A percentile compares a stretch with the other conserved stretches of the same genome.
Conservation (phyloP, 768 basidiomycete species). For the Paxillus involutus region DNA sequence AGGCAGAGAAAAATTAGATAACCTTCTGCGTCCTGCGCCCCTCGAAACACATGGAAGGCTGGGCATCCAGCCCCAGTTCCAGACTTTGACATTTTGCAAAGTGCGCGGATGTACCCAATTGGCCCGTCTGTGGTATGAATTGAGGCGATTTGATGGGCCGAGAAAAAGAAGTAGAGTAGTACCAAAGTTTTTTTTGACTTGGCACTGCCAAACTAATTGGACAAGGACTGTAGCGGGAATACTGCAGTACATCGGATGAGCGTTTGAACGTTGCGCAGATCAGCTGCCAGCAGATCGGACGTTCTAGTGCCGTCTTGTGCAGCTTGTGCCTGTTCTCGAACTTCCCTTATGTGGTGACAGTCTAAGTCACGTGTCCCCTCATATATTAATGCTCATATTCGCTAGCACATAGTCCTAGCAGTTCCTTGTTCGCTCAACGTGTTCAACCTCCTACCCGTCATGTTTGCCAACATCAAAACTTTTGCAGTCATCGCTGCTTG, state of each 20-base stretch:
- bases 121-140: too few relatives aligned
- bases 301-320: too few relatives aligned
- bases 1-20: background rate
- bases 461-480: conserved; percentile 21
- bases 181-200: too few relatives aligned
- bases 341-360: background rate
- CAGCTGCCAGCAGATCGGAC: too few relatives aligned
- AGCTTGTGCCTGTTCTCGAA: background rate
- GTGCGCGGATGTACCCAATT: background rate
- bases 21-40: background rate
- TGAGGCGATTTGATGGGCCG: too few relatives aligned
- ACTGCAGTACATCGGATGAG: too few relatives aligned
- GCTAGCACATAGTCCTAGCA: too few relatives aligned
- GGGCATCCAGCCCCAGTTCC: background rate
- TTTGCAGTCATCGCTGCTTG: conserved; percentile 15
- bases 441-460: background rate
- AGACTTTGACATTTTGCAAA: background rate
- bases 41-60: conserved; percentile 3
- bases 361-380: background rate
- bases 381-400: background rate
- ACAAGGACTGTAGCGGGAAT: too few relatives aligned
- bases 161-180: background rate
- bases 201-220: background rate
- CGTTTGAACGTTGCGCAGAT: too few relatives aligned
- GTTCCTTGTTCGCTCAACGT: too few relatives aligned